Conservation (phyloP, 116 monocot genomes). For the Dioscorea cayenensis region DNA sequence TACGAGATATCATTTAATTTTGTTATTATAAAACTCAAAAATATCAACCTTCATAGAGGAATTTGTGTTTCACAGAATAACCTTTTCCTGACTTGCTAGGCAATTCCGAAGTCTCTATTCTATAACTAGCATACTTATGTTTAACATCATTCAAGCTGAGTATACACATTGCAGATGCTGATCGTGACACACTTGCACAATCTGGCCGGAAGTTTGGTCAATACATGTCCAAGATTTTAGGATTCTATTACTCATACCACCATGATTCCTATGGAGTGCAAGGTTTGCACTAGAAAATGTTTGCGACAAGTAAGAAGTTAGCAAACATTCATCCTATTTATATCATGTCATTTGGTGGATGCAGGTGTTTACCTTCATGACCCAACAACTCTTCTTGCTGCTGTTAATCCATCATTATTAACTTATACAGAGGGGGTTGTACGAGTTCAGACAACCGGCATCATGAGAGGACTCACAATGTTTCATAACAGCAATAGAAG, state of each 20-base stretch:
- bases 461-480: constrained; percentile 78
- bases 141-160: background rate
- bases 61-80: background rate
- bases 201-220: constrained; percentile 70
- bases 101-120: background rate
- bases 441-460: constrained; percentile 86
- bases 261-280: constrained; percentile 53
- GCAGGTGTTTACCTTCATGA: constrained; percentile 96
- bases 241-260: constrained; percentile 76
- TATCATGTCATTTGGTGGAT: constrained; percentile 16
- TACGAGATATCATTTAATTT: no score
- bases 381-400: constrained; percentile 82
- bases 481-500: constrained; percentile 85
- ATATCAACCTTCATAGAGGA: background rate
- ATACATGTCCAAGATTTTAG: constrained; percentile 79
- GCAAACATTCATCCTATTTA: background rate
- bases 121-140: background rate
- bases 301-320: background rate
- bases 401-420: constrained; percentile 83
- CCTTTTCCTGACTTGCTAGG: background rate
- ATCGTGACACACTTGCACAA: constrained; percentile 54
- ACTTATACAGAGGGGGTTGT: constrained; percentile 88
- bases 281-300: constrained; percentile 32
- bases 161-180: constrained; percentile 41
- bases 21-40: background rate